Conservation (phyloP, 2,329 filamentous ascomycete species). For the Cadophora malorum region DNA sequence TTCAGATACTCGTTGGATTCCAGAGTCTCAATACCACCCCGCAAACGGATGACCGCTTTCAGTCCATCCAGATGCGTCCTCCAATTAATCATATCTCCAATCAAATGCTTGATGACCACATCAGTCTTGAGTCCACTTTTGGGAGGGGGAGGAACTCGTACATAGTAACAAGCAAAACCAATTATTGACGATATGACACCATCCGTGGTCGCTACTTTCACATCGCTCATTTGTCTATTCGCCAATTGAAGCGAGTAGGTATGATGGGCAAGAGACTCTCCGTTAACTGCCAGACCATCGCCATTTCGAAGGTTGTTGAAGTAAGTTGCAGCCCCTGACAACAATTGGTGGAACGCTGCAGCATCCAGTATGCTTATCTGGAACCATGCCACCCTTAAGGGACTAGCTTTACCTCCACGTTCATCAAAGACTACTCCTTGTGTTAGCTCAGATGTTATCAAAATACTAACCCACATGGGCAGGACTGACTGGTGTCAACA, state of each 20-base stretch:
- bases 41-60: not conserved
- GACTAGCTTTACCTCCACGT: not conserved
- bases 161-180: constrained; percentile 13
- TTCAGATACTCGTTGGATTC: not conserved
- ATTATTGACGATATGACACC: constrained; percentile 8
- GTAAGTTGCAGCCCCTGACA: constrained; percentile 7
- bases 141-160: not conserved
- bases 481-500: constrained; percentile 1
- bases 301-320: constrained; percentile 9
- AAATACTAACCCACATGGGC: too few species aligned
- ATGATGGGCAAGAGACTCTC: constrained; percentile 12
- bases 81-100: constrained; percentile 6
- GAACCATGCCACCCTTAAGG: not conserved
- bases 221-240: constrained; percentile 1
- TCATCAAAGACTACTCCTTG: not conserved
- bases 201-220: not conserved
- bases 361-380: constrained; percentile 1
- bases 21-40: not conserved
- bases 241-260: constrained; percentile 8
- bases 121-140: not conserved
- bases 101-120: not conserved
- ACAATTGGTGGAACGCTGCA: constrained; percentile 14
- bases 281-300: not conserved
- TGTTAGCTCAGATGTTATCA: not conserved
- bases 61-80: not conserved